These are phyloP conservation scores for Dendrobium chrysotoxum DNA, from an alignment of 106 monocot species.

Conservation along the genomic window DNA sequence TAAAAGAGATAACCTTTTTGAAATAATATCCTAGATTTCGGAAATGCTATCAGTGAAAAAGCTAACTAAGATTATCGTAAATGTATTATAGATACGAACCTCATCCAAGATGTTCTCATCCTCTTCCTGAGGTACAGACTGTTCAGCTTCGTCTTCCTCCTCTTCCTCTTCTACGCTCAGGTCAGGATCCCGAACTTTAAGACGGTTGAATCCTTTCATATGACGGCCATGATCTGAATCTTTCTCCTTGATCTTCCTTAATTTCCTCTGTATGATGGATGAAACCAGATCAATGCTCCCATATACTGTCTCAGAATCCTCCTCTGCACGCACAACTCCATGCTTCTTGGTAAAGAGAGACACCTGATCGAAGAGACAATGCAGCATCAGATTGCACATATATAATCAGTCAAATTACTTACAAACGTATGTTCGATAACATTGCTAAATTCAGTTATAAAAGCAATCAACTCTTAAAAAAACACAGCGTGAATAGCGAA, in stretches of 20 bases:
- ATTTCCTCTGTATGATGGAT: constrained; percentile 78
- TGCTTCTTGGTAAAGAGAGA: constrained; percentile 87
- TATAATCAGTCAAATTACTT: neutral
- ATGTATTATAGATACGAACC: constrained; percentile 24
- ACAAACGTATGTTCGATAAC: neutral
- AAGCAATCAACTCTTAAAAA: neutral
- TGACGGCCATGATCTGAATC: constrained; percentile 80
- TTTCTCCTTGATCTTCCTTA: constrained; percentile 98
- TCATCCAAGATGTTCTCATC: constrained; percentile 32
- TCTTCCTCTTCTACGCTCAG: constrained; percentile 6
- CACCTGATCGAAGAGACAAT: constrained; percentile 29
- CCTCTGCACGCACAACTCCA: constrained; percentile 76
- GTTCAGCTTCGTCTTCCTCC: constrained; percentile 8
- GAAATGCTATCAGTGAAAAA: neutral
- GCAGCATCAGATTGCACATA: neutral
- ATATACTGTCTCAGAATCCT: constrained; percentile 54
- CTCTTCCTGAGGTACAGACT: constrained; percentile 22
- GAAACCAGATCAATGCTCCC: constrained; percentile 64
- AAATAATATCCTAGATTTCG: neutral
- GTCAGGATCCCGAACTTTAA: constrained; percentile 43
- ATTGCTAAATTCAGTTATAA: neutral
- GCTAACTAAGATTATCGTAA: neutral
- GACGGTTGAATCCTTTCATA: constrained; percentile 70
- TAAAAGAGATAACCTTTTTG: neutral
- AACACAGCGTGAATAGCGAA: neutral